A percentile compares a stretch with the other conserved stretches of the same genome.
These are phyloP conservation scores for Nicotiana knightiana DNA, from an alignment of 257 asterid genomes.

Conservation along the genomic window DNA sequence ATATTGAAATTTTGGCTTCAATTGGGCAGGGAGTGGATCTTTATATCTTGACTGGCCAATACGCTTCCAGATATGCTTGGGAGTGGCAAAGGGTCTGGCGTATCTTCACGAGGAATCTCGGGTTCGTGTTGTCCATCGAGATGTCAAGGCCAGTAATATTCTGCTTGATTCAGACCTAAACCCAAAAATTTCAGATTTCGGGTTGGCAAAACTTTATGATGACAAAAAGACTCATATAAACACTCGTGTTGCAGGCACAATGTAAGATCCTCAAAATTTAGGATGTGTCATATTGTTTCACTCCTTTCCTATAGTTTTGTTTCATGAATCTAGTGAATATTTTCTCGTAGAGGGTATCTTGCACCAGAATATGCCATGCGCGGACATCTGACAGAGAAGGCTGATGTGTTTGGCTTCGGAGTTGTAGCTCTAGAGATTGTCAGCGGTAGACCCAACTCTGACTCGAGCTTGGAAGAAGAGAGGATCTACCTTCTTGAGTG, in stretches of 20 bases:
- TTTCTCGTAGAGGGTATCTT: conserved; percentile 52
- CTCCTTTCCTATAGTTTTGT: background rate
- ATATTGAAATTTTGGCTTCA: background rate
- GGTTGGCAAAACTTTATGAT: conserved; percentile 66
- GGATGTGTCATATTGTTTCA: background rate
- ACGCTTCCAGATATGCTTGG: conserved; percentile 63
- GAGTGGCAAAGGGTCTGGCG: conserved; percentile 71
- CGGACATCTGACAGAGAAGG: conserved; percentile 71
- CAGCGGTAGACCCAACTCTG: conserved; percentile 63
- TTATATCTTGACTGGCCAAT: conserved; percentile 58
- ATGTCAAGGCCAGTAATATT: conserved; percentile 76
- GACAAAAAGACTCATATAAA: conserved; percentile 77
- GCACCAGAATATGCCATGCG: conserved; percentile 85
- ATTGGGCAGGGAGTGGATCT: conserved; percentile 33
- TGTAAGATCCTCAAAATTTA: conserved; percentile 34
- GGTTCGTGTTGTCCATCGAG: conserved; percentile 58
- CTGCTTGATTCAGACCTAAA: conserved; percentile 54
- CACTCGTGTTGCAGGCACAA: conserved; percentile 86
- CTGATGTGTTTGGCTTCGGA: conserved; percentile 62
- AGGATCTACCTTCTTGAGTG: conserved; percentile 66
- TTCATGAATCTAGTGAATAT: background rate
- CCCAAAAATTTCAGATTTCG: conserved; percentile 73
- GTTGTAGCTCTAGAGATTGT: conserved; percentile 61
- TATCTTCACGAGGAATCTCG: conserved; percentile 77
- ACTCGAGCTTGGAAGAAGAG: conserved; percentile 43